Percentiles rank a stretch among this genome's conserved stretches.
Conservation (phyloP, 495 filamentous ascomycete species). For the Penicillium mononematosum region DNA sequence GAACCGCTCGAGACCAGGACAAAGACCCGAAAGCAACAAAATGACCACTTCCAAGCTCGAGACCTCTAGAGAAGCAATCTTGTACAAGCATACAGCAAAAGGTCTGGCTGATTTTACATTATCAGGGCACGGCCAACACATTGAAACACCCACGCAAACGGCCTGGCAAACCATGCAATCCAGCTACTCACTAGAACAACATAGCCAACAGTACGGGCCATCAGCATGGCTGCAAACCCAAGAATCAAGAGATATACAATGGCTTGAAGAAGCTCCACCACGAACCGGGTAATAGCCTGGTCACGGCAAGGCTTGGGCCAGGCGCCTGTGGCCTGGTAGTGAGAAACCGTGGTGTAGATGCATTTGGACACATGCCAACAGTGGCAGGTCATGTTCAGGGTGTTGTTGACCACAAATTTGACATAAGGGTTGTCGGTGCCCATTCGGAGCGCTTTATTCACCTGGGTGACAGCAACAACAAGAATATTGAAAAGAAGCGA, state of each 20-base stretch:
- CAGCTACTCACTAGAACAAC: conserved; percentile 40
- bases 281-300: conserved; percentile 31
- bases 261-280: conserved; percentile 39
- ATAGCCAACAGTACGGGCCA: conserved; percentile 36
- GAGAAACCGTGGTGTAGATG: conserved; percentile 27
- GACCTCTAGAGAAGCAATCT: neutral
- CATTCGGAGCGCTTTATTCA: conserved; percentile 27
- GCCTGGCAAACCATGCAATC: conserved; percentile 44
- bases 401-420: conserved; percentile 29
- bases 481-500: conserved; percentile 36
- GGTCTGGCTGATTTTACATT: conserved; percentile 10
- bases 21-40: neutral
- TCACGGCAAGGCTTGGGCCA: conserved; percentile 35
- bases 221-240: conserved; percentile 33
- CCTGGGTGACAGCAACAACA: conserved; percentile 31
- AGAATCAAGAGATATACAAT: conserved; percentile 39
- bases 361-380: conserved; percentile 38
- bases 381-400: conserved; percentile 39
- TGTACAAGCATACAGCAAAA: conserved; percentile 1
- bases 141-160: conserved; percentile 40
- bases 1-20: neutral
- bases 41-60: neutral
- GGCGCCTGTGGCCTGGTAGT: conserved; percentile 36
- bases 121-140: conserved; percentile 30
- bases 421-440: conserved; percentile 28